A percentile compares a stretch with the other conserved stretches of the same genome.
Evolutionary conservation across 78 protist genomes (phyloP).

Genomic region (Dictyostelium purpureum): DNA sequence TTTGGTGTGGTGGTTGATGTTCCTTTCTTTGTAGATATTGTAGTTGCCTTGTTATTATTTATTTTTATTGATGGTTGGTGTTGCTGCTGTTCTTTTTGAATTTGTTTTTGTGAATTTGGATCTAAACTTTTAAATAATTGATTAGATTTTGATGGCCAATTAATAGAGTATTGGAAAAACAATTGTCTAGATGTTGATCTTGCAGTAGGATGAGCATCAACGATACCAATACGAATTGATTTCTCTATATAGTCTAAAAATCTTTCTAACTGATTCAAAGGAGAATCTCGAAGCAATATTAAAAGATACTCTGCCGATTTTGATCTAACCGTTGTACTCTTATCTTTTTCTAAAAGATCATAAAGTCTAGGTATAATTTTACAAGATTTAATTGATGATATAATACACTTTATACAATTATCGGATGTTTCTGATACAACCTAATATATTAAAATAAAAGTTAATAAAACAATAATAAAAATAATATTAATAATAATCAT

Average conservation of each 20-base stretch:
- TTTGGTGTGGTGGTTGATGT: background rate
- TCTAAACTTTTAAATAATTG: background rate
- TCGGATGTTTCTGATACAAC: constrained; percentile 49
- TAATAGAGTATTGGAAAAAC: background rate
- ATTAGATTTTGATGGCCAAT: background rate
- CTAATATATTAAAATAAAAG: background rate
- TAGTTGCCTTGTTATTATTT: background rate
- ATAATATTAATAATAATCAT: background rate
- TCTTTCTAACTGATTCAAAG: constrained; percentile 7
- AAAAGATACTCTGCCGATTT: constrained; percentile 17
- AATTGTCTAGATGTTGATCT: constrained; percentile 12
- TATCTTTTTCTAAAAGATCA: background rate
- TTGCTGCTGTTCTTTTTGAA: background rate
- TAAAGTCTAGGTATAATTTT: constrained; percentile 11
- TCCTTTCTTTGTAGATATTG: background rate
- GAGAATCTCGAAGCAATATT: background rate
- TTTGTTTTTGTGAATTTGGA: constrained; percentile 11
- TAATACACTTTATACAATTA: constrained; percentile 38
- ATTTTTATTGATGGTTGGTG: background rate
- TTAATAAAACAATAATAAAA: background rate
- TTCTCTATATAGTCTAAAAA: constrained; percentile 2
- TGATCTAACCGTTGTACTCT: constrained; percentile 24
- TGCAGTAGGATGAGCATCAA: constrained; percentile 5
- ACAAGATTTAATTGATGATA: constrained; percentile 16
- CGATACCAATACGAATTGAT: constrained; percentile 9